Conservation (phyloP, 1,284 basidiomycete species). For the Inonotus hispidus region DNA sequence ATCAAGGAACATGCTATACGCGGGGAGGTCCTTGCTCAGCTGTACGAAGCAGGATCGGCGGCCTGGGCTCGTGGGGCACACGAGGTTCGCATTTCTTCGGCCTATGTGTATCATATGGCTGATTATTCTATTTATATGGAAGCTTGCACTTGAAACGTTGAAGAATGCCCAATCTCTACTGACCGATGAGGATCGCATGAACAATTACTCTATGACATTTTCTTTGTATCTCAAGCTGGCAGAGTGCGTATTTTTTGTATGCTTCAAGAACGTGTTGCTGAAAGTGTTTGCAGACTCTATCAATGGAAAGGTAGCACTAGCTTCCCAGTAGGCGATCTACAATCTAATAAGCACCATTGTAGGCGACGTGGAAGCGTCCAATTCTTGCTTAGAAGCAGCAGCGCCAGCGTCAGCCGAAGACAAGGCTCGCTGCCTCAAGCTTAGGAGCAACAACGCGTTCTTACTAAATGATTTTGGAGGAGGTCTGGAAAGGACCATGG, state of each 20-base stretch:
- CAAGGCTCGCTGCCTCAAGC: constrained; percentile 49
- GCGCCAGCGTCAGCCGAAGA: constrained; percentile 46
- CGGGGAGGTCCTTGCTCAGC: constrained; percentile 51
- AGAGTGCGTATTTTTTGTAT: constrained; percentile 37
- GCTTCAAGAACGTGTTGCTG: not conserved
- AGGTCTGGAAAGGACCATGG: constrained; percentile 52
- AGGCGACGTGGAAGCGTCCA: constrained; percentile 51
- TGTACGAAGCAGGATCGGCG: constrained; percentile 63
- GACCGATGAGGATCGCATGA: constrained; percentile 47
- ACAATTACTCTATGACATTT: constrained; percentile 43
- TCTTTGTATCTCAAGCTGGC: constrained; percentile 50
- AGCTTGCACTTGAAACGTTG: constrained; percentile 59
- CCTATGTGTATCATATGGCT: not conserved
- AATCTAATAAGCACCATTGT: not conserved
- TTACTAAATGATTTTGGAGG: constrained; percentile 48
- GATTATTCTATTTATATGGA: not conserved
- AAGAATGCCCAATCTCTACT: constrained; percentile 51
- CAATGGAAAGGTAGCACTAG: constrained; percentile 51
- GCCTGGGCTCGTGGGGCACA: constrained; percentile 66
- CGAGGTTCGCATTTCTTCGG: constrained; percentile 39
- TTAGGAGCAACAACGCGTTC: constrained; percentile 59
- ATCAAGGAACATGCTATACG: constrained; percentile 54
- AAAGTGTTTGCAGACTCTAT: constrained; percentile 36
- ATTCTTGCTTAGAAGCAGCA: constrained; percentile 48
- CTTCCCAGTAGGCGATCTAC: not conserved